These are phyloP conservation scores for Mucor piriformis DNA, from an alignment of 371 early-diverging fungal species.

Conservation along the genomic window DNA sequence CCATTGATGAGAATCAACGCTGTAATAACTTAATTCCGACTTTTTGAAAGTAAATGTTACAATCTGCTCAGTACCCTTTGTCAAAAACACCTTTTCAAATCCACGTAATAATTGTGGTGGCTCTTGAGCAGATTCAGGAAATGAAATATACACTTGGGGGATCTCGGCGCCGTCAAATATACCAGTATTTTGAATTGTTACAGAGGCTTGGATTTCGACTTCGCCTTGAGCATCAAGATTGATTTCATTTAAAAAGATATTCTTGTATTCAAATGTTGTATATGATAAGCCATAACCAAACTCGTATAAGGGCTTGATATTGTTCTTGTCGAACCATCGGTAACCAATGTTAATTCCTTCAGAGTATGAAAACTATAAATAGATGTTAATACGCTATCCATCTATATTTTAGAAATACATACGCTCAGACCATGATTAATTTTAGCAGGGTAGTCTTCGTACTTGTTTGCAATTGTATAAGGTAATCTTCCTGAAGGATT, in stretches of 20 bases:
- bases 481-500: slow-evolving; percentile 68
- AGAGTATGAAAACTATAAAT: slow-evolving; percentile 41
- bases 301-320: slow-evolving; percentile 55
- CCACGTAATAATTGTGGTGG: slow-evolving; percentile 58
- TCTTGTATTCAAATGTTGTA: slow-evolving; percentile 56
- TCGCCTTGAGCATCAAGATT: slow-evolving; percentile 2
- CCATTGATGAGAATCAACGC: slow-evolving; percentile 37
- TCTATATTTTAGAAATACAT: slow-evolving; percentile 1
- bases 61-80: slow-evolving; percentile 13
- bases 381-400: too few relatives aligned
- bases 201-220: slow-evolving; percentile 30
- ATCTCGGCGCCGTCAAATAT: slow-evolving; percentile 57
- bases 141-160: slow-evolving; percentile 57
- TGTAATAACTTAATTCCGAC: slow-evolving; percentile 51
- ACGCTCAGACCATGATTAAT: slow-evolving; percentile 5
- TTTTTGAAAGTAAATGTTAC: slow-evolving; percentile 42
- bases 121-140: slow-evolving; percentile 51
- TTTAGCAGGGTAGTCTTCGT: slow-evolving; percentile 42
- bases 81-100: slow-evolving; percentile 54
- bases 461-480: slow-evolving; percentile 53
- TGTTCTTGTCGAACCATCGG: slow-evolving; percentile 51
- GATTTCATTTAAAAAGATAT: slow-evolving; percentile 12
- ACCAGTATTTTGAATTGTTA: slow-evolving; percentile 56
- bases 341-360: slow-evolving; percentile 64
- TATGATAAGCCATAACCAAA: slow-evolving; percentile 71